phyloP scores from a whole-genome alignment of 2,329 filamentous ascomycete genomes.

The Microdochium nivale region DNA sequence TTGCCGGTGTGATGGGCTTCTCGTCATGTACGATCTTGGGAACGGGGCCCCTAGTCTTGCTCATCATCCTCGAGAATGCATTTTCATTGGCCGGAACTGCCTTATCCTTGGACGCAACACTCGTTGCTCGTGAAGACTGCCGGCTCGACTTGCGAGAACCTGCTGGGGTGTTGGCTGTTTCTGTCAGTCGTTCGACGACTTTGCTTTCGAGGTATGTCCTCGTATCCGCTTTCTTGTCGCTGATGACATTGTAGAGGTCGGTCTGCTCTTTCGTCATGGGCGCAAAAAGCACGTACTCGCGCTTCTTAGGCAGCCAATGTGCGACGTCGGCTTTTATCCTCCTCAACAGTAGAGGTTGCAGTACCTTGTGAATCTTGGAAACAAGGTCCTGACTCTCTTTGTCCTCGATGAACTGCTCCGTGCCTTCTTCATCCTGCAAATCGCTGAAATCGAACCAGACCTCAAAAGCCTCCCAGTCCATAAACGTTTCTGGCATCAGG shows the following conservation, averaged over 20 bases:
- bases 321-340: slow-evolving; percentile 92
- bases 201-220: slow-evolving; percentile 78
- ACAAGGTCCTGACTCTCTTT: slow-evolving; percentile 70
- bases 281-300: slow-evolving; percentile 92
- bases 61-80: slow-evolving; percentile 48
- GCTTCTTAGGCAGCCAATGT: slow-evolving; percentile 83
- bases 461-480: slow-evolving; percentile 87
- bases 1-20: slow-evolving; percentile 10
- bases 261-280: slow-evolving; percentile 87
- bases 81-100: slow-evolving; percentile 22
- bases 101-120: slow-evolving; percentile 12
- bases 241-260: slow-evolving; percentile 69
- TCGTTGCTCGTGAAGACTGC: slow-evolving; percentile 30
- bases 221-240: slow-evolving; percentile 47
- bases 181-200: slow-evolving; percentile 55
- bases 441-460: slow-evolving; percentile 97
- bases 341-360: slow-evolving; percentile 84
- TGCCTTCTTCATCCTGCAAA: slow-evolving; percentile 71
- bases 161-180: slow-evolving; percentile 34
- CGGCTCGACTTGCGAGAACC: slow-evolving; percentile 23
- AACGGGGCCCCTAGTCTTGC: slow-evolving; percentile 15
- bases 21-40: slow-evolving; percentile 6
- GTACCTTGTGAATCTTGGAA: slow-evolving; percentile 81
- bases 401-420: slow-evolving; percentile 72
- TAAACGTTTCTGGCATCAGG: slow-evolving; percentile 84